Base-by-base conservation (phyloP, 2,329 filamentous ascomycete genomes). In the Pochonia chlamydosporia region DNA sequence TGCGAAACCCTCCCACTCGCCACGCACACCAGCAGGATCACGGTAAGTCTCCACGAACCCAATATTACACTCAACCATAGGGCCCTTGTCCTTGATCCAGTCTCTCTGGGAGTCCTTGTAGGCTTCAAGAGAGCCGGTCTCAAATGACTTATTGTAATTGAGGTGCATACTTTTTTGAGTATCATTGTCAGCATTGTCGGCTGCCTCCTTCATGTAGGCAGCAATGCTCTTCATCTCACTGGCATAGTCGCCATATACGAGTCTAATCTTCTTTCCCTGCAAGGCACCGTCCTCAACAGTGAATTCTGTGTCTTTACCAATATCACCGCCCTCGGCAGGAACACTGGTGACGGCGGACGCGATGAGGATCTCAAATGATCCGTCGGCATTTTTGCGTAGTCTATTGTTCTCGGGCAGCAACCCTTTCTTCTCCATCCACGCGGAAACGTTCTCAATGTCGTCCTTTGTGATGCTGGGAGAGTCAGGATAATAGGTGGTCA, bases 11-110 rank as follows among this genome's bases (percentile, higher is more conserved):
- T 93, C 87, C 84, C 87, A 95, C 63, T 93, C 89, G 50, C 85
- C 87, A 52, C 88, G 78, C 26, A 90, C 80, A 49, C 89, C 88
- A 50, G 86, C 83, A 25, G 89, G 89, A 60, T 95, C 89, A 56
- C 88, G 76, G 63, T 93, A 93, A 0, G 87, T 90, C 69, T 93
- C 88, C 44, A 93, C 85, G 61, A 93, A 93, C 1, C 88, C 88
- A 55, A 92, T 78, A 63, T 92, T 89, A 39, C 78, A 84, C 66
- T 93, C 88, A 28, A 95, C 81, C 67, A 79, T 81, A 4, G 89
- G 89, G 18, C 85, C 84, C 64, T 90, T 88, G 62, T 95, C 87
- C 59, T 83, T 81, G 54, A 93, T 89, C 89, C 89, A 93, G 58
- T 78, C 79, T 53, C 86, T 77, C 64, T 93, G 88, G 53, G 83